Percentiles rank a stretch among this genome's conserved stretches.
phyloP scores from a whole-genome alignment of 2,329 filamentous ascomycete species.

The Colletotrichum sp. region DNA sequence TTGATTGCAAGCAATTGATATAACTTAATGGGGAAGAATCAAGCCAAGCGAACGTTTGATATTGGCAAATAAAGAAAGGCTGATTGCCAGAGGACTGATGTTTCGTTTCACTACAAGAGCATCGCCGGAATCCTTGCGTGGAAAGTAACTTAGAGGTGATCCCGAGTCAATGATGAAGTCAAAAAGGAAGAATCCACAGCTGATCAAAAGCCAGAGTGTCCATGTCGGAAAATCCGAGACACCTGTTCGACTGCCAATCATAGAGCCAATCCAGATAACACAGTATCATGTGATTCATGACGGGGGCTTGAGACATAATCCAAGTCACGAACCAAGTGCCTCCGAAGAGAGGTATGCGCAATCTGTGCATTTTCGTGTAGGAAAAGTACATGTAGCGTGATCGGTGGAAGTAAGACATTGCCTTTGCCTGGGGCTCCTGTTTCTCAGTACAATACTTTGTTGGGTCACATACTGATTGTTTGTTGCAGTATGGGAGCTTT shows the following conservation, averaged over 20 bases:
- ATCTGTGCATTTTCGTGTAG: neutral
- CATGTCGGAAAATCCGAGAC: rapidly evolving
- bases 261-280: neutral
- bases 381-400: neutral
- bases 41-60: neutral
- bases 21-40: neutral
- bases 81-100: neutral
- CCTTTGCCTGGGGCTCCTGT: neutral
- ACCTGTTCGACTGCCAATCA: neutral
- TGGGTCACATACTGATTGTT: neutral
- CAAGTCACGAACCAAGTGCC: neutral
- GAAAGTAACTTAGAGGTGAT: rapidly evolving
- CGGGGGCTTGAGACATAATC: neutral
- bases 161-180: rapidly evolving
- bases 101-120: neutral
- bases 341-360: neutral
- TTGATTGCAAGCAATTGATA: neutral
- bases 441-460: no score
- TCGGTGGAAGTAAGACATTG: neutral
- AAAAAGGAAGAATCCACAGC: rapidly evolving
- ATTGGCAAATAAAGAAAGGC: neutral
- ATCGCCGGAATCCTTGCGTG: neutral
- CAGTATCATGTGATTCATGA: neutral
- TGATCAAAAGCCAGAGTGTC: neutral
- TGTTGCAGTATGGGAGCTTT: neutral